phyloP scores from a whole-genome alignment of 2,329 filamentous ascomycete species.

The Chrysosporium queenslandicum region DNA sequence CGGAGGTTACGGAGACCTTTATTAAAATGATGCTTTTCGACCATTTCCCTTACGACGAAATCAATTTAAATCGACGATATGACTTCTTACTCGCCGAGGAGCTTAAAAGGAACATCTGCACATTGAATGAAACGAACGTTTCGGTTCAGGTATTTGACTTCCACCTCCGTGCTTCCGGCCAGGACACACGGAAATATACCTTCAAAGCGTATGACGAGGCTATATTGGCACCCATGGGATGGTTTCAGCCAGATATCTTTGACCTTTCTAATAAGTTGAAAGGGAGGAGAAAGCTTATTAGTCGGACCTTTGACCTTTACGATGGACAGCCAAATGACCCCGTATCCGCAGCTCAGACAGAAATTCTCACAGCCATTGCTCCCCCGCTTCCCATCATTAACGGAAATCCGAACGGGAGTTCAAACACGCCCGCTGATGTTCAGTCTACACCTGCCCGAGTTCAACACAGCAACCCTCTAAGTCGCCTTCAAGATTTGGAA shows the following conservation, averaged over 20 bases:
- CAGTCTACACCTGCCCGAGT: conserved; percentile 41
- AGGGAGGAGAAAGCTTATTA: conserved; percentile 69
- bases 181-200: conserved; percentile 82
- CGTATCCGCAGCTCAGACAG: conserved; percentile 69
- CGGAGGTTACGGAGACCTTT: conserved; percentile 87
- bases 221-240: conserved; percentile 84
- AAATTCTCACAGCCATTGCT: conserved; percentile 46
- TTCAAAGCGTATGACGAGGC: conserved; percentile 98
- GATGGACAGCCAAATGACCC: conserved; percentile 90
- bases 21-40: conserved; percentile 97
- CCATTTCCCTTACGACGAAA: conserved; percentile 88
- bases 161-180: conserved; percentile 75
- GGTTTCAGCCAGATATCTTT: conserved; percentile 80
- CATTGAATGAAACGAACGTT: conserved; percentile 80
- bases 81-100: conserved; percentile 92
- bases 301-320: conserved; percentile 86
- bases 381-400: conserved; percentile 25
- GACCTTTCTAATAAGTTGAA: conserved; percentile 70
- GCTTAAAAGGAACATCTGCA: conserved; percentile 86
- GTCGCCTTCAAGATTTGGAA: conserved; percentile 57
- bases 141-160: conserved; percentile 83
- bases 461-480: conserved; percentile 60
- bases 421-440: conserved; percentile 21
- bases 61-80: conserved; percentile 80
- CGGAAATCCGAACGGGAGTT: conserved; percentile 29